Evolutionary conservation across 176 grass and related monocot genomes (phyloP).

Genomic region (Oryza glaberrima): DNA sequence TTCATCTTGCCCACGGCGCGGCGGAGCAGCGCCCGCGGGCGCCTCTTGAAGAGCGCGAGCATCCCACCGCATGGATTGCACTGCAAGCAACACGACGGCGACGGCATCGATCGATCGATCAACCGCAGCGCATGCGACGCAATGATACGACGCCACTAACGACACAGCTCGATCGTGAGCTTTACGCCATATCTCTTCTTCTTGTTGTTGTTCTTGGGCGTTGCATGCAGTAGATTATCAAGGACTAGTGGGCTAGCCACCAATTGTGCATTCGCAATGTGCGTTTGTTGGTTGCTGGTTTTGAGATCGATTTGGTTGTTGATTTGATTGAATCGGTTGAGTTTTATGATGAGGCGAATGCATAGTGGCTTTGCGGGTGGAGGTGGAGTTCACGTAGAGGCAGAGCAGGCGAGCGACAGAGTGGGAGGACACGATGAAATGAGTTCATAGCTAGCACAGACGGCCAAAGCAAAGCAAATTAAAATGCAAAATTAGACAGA

Average conservation of each 20-base stretch:
- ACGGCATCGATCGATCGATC: constrained; percentile 28
- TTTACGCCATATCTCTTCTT: not conserved
- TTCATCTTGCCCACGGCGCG: constrained; percentile 41
- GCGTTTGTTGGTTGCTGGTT: not conserved
- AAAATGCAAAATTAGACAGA: not conserved
- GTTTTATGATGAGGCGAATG: not conserved
- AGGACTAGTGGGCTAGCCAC: too few relatives aligned
- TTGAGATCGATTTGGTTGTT: not conserved
- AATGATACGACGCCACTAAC: not conserved
- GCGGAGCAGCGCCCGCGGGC: constrained; percentile 42
- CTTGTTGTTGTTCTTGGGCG: not conserved
- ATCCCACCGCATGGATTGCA: constrained; percentile 45
- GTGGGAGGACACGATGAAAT: constrained; percentile 38
- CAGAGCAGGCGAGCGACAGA: not conserved
- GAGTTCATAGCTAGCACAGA: not conserved
- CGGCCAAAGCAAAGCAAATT: not conserved
- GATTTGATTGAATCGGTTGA: not conserved
- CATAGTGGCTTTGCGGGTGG: not conserved
- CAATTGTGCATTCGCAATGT: not conserved
- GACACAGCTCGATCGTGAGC: not conserved
- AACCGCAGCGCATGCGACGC: not conserved
- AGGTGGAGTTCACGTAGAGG: constrained; percentile 48
- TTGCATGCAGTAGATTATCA: not conserved
- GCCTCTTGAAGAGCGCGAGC: constrained; percentile 48
- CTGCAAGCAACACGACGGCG: constrained; percentile 31